Evolutionary conservation across 23 red algal genomes (phyloP).

Genomic region (Gracilaria domingensis): DNA sequence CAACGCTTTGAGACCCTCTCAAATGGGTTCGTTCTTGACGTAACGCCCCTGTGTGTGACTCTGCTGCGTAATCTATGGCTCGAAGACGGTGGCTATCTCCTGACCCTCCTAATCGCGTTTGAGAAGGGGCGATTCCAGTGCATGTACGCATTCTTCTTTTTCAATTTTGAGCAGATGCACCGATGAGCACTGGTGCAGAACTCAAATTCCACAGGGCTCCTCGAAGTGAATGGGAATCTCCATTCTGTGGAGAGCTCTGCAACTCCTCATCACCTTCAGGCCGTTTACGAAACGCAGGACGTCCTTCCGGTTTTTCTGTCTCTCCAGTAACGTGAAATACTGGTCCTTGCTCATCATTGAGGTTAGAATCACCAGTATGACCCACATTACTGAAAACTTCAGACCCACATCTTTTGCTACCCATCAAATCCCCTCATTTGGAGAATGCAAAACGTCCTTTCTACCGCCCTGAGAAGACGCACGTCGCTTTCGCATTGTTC

Average conservation of each 20-base stretch:
- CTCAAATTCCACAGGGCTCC: background rate
- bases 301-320: background rate
- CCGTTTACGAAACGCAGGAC: background rate
- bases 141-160: slow-evolving; percentile 44
- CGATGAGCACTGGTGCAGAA: slow-evolving; percentile 17
- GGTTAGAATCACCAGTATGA: slow-evolving; percentile 37
- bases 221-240: slow-evolving; percentile 12
- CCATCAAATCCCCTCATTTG: background rate
- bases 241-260: slow-evolving; percentile 4
- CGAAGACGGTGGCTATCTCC: background rate
- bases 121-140: slow-evolving; percentile 5
- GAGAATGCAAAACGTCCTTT: background rate
- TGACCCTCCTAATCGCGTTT: background rate
- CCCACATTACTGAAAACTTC: slow-evolving; percentile 41
- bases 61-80: background rate
- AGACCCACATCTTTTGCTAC: slow-evolving; percentile 33
- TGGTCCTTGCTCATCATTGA: background rate
- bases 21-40: background rate
- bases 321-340: background rate
- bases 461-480: background rate
- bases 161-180: slow-evolving; percentile 25
- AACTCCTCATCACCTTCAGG: background rate
- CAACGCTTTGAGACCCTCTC: slow-evolving; percentile 27
- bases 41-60: background rate
- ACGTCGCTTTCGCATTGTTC: background rate